phyloP scores from a whole-genome alignment of 306 rosid genomes.

The Cyamopsis tetragonoloba region DNA sequence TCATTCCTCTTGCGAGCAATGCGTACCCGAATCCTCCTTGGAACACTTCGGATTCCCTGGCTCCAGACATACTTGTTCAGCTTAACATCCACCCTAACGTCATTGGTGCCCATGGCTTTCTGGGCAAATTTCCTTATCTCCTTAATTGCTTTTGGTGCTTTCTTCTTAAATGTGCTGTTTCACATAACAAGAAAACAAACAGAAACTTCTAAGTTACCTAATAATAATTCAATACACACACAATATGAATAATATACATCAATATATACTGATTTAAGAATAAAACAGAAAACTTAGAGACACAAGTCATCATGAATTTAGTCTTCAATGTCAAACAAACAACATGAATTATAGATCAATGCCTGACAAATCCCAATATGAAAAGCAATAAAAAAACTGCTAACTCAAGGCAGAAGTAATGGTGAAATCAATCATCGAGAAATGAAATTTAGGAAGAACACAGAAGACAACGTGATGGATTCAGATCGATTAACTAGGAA shows the following conservation, averaged over 20 bases:
- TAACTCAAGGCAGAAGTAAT: not conserved
- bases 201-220: not conserved
- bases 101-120: conserved; percentile 88
- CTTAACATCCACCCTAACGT: conserved; percentile 92
- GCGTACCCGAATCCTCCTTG: conserved; percentile 88
- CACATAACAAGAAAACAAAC: not conserved
- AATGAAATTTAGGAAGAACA: too few species aligned
- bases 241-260: not conserved
- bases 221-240: not conserved
- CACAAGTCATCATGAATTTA: not conserved
- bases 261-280: not conserved
- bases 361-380: not conserved
- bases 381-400: not conserved
- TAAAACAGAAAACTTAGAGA: not conserved
- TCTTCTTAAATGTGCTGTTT: conserved; percentile 91
- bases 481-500: not conserved
- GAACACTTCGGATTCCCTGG: conserved; percentile 92
- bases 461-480: too few species aligned
- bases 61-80: conserved; percentile 91
- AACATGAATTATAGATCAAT: not conserved
- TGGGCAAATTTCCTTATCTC: conserved; percentile 93
- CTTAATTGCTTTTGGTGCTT: conserved; percentile 93
- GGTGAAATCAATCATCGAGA: too few species aligned
- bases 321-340: not conserved
- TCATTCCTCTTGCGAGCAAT: conserved; percentile 97